Evolutionary conservation across 2,329 filamentous ascomycete species (phyloP).

Genomic region (Clonostachys sp.): DNA sequence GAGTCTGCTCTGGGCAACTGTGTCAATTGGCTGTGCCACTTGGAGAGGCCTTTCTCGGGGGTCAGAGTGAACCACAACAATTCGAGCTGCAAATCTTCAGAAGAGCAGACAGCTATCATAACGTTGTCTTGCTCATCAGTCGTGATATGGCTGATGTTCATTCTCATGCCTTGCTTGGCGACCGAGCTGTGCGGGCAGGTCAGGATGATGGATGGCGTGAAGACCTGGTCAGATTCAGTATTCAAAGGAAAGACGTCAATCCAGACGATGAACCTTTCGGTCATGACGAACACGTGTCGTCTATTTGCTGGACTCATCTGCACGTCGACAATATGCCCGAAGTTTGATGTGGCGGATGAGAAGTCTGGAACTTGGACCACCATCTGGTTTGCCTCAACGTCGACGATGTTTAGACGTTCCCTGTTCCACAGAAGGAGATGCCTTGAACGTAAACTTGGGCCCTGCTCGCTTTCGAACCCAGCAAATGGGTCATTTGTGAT

Average conservation of each 20-base stretch:
- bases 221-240: constrained; percentile 4
- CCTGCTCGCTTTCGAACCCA: constrained; percentile 6
- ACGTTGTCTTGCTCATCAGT: constrained; percentile 8
- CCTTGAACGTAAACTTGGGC: constrained; percentile 6
- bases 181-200: constrained; percentile 19
- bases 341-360: constrained; percentile 12
- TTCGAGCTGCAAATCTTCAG: constrained; percentile 19
- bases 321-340: constrained; percentile 47
- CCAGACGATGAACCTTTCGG: constrained; percentile 44
- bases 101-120: constrained; percentile 27
- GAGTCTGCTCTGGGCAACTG: constrained; percentile 10
- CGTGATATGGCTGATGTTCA: constrained; percentile 18
- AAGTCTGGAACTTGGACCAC: constrained; percentile 18
- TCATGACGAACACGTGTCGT: constrained; percentile 54
- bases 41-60: constrained; percentile 16
- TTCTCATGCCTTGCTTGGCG: constrained; percentile 13
- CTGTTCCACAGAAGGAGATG: constrained; percentile 30
- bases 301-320: constrained; percentile 38
- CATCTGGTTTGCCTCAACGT: constrained; percentile 19
- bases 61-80: constrained; percentile 26
- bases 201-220: constrained; percentile 15
- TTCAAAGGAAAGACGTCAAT: constrained; percentile 28
- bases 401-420: constrained; percentile 23
- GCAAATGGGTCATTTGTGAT: not conserved
- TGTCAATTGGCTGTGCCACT: constrained; percentile 30